These are phyloP conservation scores for Amorphotheca resinae DNA, from an alignment of 495 filamentous ascomycete species.

Conservation along the genomic window DNA sequence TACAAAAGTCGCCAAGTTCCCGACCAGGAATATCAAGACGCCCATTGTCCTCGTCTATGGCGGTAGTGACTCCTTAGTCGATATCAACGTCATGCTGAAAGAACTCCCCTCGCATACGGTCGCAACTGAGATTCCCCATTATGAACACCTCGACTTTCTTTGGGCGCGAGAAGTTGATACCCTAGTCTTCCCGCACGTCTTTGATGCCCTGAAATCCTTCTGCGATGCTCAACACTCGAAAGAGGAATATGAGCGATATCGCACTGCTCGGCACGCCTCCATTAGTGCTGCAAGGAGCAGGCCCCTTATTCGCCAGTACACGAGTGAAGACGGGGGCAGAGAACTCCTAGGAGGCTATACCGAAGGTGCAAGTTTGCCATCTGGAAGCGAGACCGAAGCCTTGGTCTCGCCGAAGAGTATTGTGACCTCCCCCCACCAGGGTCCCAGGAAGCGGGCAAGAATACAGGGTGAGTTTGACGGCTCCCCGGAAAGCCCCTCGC, in stretches of 20 bases:
- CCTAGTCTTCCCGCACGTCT: conserved; percentile 83
- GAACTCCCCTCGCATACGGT: conserved; percentile 75
- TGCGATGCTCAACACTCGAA: conserved; percentile 35
- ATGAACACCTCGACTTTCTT: conserved; percentile 95
- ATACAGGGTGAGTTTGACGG: conserved; percentile 9
- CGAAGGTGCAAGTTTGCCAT: conserved; percentile 1
- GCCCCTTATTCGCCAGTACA: conserved; percentile 5
- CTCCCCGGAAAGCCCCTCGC: conserved; percentile 14
- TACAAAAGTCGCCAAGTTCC: conserved; percentile 86
- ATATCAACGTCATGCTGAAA: conserved; percentile 82
- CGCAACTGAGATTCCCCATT: conserved; percentile 73
- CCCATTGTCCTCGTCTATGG: conserved; percentile 90
- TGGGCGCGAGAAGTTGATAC: conserved; percentile 78
- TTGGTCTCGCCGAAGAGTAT: not conserved
- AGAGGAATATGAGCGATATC: conserved; percentile 34
- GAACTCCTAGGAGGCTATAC: conserved; percentile 1
- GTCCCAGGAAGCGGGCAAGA: conserved; percentile 5
- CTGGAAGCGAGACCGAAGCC: conserved; percentile 2
- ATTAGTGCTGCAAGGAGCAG: conserved; percentile 7
- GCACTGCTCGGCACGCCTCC: conserved; percentile 15
- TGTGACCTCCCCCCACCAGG: not conserved
- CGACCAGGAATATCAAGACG: conserved; percentile 92
- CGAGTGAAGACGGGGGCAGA: conserved; percentile 11
- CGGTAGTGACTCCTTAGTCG: conserved; percentile 86
- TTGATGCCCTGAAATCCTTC: conserved; percentile 68